Base-by-base conservation (phyloP, 2,329 filamentous ascomycete genomes). In the Cercospora berteroae region DNA sequence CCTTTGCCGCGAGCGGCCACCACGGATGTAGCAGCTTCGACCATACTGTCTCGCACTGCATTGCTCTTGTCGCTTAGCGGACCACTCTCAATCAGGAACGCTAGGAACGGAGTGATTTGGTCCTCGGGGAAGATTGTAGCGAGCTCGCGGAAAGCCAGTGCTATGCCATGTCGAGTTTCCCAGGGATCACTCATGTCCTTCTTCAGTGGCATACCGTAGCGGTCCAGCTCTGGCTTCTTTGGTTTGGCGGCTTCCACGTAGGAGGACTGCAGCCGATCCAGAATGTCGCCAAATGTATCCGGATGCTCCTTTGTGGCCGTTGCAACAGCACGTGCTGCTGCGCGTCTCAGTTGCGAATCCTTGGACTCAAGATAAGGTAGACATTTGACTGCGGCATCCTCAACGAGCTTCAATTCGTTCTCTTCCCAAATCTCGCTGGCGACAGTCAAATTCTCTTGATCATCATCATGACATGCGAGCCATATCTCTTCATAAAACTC, bases 361-460 rank as follows among this genome's bases (percentile, higher is more conserved):
- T 88, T 87, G 72, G 88, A 92, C 72, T 92, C 87, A 10, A 98
- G 82, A 76, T 96, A 98, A 0, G 89, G 88, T 59, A 96, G 81
- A 75, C 94, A 89, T 33, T 71, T 66, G 5, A 61, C 44, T 7
- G 91, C 88, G 8, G 91, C 86, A 6, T 90, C 84, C 20, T 87
- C 81, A 1, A 87, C 85, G 12, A 94, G 81, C 67, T 90, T 82
- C 68, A 98, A 90, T 7, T 88, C 90, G 76, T 94, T 96, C 75
- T 97, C 95, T 75, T 96, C 93, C 95, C 95, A 99, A 39, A 99
- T 97, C 12, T 94, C 91, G 61, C 85, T 86, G 6, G 91, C 94
- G 63, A 96, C 83, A 56, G 93, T 92, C 8, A 86, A 86, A 74
- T 98, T 98, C 77, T 98, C 94, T 52, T 90, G 88, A 20, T 93